Evolutionary conservation across 148 eudicot genomes (phyloP).

Genomic region (Amaranthus cruentus): DNA sequence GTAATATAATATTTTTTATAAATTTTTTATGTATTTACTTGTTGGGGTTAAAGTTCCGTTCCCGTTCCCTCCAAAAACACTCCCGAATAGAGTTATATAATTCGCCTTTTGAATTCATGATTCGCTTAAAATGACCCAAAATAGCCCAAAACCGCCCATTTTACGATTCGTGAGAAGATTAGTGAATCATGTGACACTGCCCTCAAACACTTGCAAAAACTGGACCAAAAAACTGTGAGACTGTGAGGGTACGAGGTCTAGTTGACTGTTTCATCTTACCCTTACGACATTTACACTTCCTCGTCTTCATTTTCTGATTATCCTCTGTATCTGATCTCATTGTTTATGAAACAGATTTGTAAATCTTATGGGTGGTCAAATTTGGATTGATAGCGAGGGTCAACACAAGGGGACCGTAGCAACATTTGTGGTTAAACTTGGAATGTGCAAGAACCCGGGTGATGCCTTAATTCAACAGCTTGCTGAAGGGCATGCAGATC

Average conservation of each 20-base stretch:
- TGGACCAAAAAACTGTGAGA: no score
- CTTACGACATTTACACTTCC: neutral
- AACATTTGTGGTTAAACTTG: slow-evolving; percentile 66
- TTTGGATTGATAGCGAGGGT: slow-evolving; percentile 89
- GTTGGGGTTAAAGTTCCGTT: no score
- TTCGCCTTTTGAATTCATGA: neutral
- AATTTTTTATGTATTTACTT: no score
- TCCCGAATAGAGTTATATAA: neutral
- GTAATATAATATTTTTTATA: no score
- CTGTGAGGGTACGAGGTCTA: no score
- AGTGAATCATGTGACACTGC: no score
- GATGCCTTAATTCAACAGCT: slow-evolving; percentile 23
- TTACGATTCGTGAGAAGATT: no score
- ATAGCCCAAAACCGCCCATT: no score
- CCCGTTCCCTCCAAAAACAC: neutral
- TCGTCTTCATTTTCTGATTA: neutral
- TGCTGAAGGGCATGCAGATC: slow-evolving; percentile 21
- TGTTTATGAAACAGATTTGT: slow-evolving; percentile 52
- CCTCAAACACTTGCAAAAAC: no score
- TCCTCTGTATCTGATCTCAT: neutral
- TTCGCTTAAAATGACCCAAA: no score
- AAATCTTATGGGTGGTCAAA: slow-evolving; percentile 84
- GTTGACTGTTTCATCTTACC: no score
- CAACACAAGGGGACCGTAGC: slow-evolving; percentile 67
- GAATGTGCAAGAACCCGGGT: slow-evolving; percentile 31